These are phyloP conservation scores for Kodamaea fukazawae DNA, from an alignment of 805 yeast genomes.

Conservation along the genomic window DNA sequence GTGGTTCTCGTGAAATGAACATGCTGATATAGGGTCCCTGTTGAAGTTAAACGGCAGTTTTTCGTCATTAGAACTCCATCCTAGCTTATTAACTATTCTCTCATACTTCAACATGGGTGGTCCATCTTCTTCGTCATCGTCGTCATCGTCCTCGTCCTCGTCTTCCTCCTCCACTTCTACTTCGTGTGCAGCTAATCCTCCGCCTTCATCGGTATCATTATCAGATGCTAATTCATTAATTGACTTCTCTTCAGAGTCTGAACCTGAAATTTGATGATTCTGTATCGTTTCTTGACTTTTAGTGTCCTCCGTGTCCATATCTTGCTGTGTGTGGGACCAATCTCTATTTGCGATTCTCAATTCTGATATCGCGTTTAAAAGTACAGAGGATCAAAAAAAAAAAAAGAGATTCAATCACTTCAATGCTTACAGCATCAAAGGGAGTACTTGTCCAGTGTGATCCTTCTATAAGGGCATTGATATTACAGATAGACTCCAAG, in stretches of 20 bases:
- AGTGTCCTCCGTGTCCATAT: background rate
- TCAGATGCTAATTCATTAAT: slow-evolving; percentile 1
- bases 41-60: slow-evolving; percentile 46
- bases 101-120: slow-evolving; percentile 78
- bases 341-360: too few relatives aligned
- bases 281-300: too few relatives aligned
- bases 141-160: slow-evolving; percentile 6
- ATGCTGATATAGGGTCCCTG: slow-evolving; percentile 76
- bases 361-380: background rate
- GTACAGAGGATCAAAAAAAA: too few relatives aligned
- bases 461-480: slow-evolving; percentile 87
- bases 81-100: slow-evolving; percentile 38
- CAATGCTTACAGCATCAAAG: slow-evolving; percentile 43
- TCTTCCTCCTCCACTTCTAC: background rate
- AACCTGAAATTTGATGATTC: too few relatives aligned
- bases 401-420: background rate
- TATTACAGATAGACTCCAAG: slow-evolving; percentile 75
- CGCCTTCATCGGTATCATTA: background rate
- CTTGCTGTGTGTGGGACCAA: background rate
- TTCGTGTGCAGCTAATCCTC: background rate
- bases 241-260: too few relatives aligned
- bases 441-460: slow-evolving; percentile 60
- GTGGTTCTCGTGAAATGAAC: slow-evolving; percentile 55
- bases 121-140: slow-evolving; percentile 30
- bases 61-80: too few relatives aligned